phyloP scores from a whole-genome alignment of 345 rosid genomes.

The Streptanthus diversifolius region DNA sequence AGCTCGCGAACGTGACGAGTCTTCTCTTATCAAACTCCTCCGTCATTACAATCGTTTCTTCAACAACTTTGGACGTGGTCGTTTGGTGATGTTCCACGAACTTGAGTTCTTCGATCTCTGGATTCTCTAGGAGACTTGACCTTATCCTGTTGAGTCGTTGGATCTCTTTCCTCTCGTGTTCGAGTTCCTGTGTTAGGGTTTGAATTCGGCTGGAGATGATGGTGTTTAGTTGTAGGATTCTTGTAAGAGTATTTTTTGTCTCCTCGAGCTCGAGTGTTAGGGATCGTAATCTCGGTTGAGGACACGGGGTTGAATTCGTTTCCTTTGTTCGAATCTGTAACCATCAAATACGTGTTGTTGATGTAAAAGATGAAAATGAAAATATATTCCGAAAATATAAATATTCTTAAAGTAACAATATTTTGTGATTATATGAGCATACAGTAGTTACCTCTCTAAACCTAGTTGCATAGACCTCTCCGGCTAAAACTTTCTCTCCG shows the following conservation, averaged over 20 bases:
- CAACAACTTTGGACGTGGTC: conserved; percentile 37
- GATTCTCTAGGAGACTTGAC: conserved; percentile 22
- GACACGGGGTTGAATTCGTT: conserved; percentile 22
- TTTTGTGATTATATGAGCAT: neutral
- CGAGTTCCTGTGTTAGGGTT: conserved; percentile 49
- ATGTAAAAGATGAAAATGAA: neutral
- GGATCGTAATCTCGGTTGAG: conserved; percentile 33
- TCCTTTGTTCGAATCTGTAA: conserved; percentile 17
- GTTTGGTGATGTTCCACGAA: conserved; percentile 37
- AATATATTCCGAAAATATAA: neutral
- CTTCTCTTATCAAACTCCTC: conserved; percentile 52
- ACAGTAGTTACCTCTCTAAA: conserved; percentile 45
- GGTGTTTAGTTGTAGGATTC: conserved; percentile 44
- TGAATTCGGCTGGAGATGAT: conserved; percentile 35
- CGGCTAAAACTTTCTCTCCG: conserved; percentile 63
- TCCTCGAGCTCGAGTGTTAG: conserved; percentile 54
- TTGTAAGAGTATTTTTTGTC: conserved; percentile 45
- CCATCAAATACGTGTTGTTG: neutral
- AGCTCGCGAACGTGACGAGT: conserved; percentile 61
- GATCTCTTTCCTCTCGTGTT: conserved; percentile 44
- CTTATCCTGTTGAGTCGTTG: conserved; percentile 28
- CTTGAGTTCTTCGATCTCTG: conserved; percentile 34
- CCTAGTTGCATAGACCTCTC: conserved; percentile 46
- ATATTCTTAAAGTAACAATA: neutral
- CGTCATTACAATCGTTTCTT: conserved; percentile 11